Evolutionary conservation across 495 filamentous ascomycete species (phyloP).

Genomic region (Trypethelium eluteriae): DNA sequence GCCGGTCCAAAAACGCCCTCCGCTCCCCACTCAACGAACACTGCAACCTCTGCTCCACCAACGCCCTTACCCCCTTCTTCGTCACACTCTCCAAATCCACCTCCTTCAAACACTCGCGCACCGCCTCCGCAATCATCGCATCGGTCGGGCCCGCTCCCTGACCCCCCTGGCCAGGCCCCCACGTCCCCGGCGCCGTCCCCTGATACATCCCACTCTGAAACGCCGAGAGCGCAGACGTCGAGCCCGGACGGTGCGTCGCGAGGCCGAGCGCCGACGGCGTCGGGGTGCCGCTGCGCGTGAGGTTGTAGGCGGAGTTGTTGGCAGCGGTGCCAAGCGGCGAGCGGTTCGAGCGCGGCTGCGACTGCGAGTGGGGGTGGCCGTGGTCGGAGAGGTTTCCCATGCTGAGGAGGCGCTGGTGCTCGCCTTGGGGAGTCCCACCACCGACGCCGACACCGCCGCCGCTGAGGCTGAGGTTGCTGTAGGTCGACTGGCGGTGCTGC

Average conservation of each 20-base stretch:
- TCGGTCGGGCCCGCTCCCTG: constrained; percentile 56
- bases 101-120: constrained; percentile 73
- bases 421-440: constrained; percentile 40
- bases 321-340: constrained; percentile 23
- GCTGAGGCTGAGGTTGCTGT: constrained; percentile 34
- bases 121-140: constrained; percentile 66
- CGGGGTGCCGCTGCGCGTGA: constrained; percentile 44
- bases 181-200: constrained; percentile 2
- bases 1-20: constrained; percentile 73
- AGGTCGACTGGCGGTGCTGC: constrained; percentile 24
- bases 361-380: constrained; percentile 45
- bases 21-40: constrained; percentile 77
- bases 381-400: constrained; percentile 53
- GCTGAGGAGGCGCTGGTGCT: constrained; percentile 51
- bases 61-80: constrained; percentile 85
- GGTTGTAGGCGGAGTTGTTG: constrained; percentile 52
- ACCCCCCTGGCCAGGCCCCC: background rate
- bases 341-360: constrained; percentile 31
- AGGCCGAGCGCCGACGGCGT: constrained; percentile 42
- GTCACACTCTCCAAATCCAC: constrained; percentile 93
- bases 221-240: background rate
- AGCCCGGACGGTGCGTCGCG: background rate
- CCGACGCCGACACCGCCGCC: constrained; percentile 20
- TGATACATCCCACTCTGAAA: background rate
- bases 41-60: constrained; percentile 88